phyloP scores from a whole-genome alignment of 2,329 filamentous ascomycete genomes.

The Hymenoscyphus fraxineus region DNA sequence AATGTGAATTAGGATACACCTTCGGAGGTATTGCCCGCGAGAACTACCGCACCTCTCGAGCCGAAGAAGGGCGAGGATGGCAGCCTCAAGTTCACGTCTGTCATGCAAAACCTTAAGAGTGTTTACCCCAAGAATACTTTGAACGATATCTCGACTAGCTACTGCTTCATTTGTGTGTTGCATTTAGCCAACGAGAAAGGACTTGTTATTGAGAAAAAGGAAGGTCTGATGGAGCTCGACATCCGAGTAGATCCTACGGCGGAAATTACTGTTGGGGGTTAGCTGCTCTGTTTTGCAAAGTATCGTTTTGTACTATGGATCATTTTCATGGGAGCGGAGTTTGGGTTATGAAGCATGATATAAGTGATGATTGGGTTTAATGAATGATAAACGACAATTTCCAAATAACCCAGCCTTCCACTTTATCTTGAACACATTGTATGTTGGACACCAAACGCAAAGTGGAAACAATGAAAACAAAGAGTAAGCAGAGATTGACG shows the following conservation, averaged over 20 bases:
- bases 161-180: slow-evolving; percentile 81
- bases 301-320: slow-evolving; percentile 8
- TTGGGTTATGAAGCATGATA: slow-evolving; percentile 12
- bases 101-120: slow-evolving; percentile 83
- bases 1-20: slow-evolving; percentile 23
- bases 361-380: slow-evolving; percentile 1
- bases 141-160: slow-evolving; percentile 90
- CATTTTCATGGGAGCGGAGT: slow-evolving; percentile 7
- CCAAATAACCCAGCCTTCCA: neutral
- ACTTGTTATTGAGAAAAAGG: slow-evolving; percentile 52
- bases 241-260: slow-evolving; percentile 62
- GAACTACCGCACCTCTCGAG: slow-evolving; percentile 37
- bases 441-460: neutral
- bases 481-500: neutral
- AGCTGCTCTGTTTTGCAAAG: slow-evolving; percentile 1
- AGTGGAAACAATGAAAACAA: neutral
- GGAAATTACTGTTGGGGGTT: slow-evolving; percentile 44
- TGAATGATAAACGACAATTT: slow-evolving; percentile 8
- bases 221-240: slow-evolving; percentile 54
- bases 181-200: slow-evolving; percentile 77
- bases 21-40: slow-evolving; percentile 25
- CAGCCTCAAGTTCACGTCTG: slow-evolving; percentile 76
- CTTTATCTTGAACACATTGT: neutral
- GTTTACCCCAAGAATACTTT: slow-evolving; percentile 85
- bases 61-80: slow-evolving; percentile 38